A percentile compares a stretch with the other conserved stretches of the same genome.
Conservation (phyloP, 1,284 basidiomycete species). For the Ustilago loliicola region DNA sequence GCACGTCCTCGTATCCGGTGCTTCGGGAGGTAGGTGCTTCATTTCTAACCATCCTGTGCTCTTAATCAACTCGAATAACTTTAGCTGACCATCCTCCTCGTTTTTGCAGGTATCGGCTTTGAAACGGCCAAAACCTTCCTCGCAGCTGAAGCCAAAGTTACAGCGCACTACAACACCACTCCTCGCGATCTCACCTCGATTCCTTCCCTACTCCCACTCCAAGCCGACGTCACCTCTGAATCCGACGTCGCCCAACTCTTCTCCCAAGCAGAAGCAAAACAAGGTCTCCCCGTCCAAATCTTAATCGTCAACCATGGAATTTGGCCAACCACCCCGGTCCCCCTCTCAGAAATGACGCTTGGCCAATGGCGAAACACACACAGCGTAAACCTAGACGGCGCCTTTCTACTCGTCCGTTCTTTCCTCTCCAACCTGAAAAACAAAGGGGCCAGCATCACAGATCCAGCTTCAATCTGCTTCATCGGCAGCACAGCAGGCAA, state of each 20-base stretch:
- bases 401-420: conserved; percentile 78
- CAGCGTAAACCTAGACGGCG: conserved; percentile 76
- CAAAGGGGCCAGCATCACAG: conserved; percentile 72
- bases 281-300: conserved; percentile 73
- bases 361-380: conserved; percentile 78
- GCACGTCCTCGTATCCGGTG: conserved; percentile 46
- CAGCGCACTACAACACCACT: conserved; percentile 80
- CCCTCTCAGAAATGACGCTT: conserved; percentile 77
- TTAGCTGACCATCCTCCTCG: not conserved
- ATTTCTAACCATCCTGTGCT: conserved; percentile 1
- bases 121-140: conserved; percentile 47
- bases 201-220: conserved; percentile 72
- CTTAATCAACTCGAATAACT: not conserved
- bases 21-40: conserved; percentile 37
- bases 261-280: conserved; percentile 36
- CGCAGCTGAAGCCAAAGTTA: conserved; percentile 76
- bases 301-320: conserved; percentile 79
- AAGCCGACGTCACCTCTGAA: conserved; percentile 77
- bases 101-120: conserved; percentile 39
- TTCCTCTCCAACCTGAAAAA: conserved; percentile 75
- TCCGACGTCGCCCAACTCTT: conserved; percentile 74
- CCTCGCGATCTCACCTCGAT: conserved; percentile 71
- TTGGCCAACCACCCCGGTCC: conserved; percentile 72
- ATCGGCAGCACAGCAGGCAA: conserved; percentile 81
- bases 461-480: conserved; percentile 76